phyloP scores from a whole-genome alignment of 371 early-diverging fungal species.

The Furculomyces boomerangus region DNA sequence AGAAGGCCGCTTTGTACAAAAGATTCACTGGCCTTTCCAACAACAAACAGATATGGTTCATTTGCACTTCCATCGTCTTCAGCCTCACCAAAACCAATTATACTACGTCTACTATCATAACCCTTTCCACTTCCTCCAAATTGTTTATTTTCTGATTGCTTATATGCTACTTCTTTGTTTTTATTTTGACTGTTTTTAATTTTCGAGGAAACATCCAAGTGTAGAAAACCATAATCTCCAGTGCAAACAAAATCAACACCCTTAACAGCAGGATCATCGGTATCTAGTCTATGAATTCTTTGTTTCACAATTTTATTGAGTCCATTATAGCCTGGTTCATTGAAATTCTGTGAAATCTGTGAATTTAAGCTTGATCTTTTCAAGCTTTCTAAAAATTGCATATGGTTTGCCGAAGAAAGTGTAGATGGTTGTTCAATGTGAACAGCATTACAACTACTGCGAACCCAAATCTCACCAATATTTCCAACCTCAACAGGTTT shows the following conservation, averaged over 20 bases:
- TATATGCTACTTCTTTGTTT: too few species aligned
- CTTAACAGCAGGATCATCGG: conserved; percentile 39
- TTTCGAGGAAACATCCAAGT: conserved; percentile 46
- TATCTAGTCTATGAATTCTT: conserved; percentile 4
- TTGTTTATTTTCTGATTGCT: too few species aligned
- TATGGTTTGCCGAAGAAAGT: not conserved
- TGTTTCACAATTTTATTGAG: too few species aligned
- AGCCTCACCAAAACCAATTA: too few species aligned
- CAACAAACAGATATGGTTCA: conserved; percentile 52
- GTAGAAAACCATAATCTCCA: conserved; percentile 70
- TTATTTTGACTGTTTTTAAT: too few species aligned
- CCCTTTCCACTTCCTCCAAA: too few species aligned
- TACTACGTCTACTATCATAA: too few species aligned
- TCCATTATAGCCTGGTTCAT: too few species aligned
- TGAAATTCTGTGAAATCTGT: too few species aligned
- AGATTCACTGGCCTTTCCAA: conserved; percentile 52
- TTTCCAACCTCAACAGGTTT: conserved; percentile 44
- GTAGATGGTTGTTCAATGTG: not conserved
- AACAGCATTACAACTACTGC: conserved; percentile 23
- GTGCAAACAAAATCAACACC: conserved; percentile 54
- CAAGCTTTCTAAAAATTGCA: conserved; percentile 3
- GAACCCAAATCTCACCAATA: conserved; percentile 79
- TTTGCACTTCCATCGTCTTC: conserved; percentile 29
- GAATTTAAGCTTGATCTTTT: conserved; percentile 3
- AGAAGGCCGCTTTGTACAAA: not conserved